Conservation (phyloP, 2,329 filamentous ascomycete species). For the Cordyceps cateniannulata region DNA sequence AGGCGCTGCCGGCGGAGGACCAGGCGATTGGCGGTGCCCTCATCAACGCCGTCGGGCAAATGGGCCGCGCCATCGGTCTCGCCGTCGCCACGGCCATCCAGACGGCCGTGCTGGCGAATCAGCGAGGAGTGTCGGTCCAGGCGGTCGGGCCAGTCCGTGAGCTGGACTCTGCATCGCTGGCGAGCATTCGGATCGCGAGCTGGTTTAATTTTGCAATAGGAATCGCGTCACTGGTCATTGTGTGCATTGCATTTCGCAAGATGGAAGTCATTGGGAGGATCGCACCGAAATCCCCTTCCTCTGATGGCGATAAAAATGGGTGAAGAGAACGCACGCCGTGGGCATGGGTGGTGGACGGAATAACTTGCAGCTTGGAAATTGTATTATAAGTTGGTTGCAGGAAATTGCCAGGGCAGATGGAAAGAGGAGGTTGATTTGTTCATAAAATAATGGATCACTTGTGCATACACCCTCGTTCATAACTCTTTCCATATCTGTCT, state of each 20-base stretch:
- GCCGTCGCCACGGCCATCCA: conserved; percentile 61
- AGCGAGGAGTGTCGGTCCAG: conserved; percentile 37
- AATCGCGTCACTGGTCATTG: conserved; percentile 35
- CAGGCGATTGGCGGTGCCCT: conserved; percentile 63
- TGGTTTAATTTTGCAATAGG: conserved; percentile 49
- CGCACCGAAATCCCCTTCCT: conserved; percentile 8
- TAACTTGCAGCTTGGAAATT: not conserved
- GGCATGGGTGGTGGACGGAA: not conserved
- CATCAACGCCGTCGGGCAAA: conserved; percentile 59
- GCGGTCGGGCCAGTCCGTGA: conserved; percentile 33
- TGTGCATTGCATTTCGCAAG: conserved; percentile 42
- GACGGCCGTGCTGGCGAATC: conserved; percentile 50
- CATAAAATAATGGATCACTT: not conserved
- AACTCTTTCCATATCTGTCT: not conserved
- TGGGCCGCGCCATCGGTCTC: conserved; percentile 59
- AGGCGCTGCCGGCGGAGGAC: conserved; percentile 54
- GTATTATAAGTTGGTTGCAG: not conserved
- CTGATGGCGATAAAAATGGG: conserved; percentile 15
- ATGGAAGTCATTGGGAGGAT: conserved; percentile 46
- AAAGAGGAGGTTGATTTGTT: not conserved
- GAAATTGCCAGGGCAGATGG: not conserved
- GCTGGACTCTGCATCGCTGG: conserved; percentile 41
- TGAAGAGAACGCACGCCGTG: not conserved
- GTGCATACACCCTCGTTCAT: too few relatives aligned
- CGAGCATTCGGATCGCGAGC: conserved; percentile 41